Evolutionary conservation across 768 basidiomycete genomes (phyloP).

Genomic region (Lepiota brunneoincarnata): DNA sequence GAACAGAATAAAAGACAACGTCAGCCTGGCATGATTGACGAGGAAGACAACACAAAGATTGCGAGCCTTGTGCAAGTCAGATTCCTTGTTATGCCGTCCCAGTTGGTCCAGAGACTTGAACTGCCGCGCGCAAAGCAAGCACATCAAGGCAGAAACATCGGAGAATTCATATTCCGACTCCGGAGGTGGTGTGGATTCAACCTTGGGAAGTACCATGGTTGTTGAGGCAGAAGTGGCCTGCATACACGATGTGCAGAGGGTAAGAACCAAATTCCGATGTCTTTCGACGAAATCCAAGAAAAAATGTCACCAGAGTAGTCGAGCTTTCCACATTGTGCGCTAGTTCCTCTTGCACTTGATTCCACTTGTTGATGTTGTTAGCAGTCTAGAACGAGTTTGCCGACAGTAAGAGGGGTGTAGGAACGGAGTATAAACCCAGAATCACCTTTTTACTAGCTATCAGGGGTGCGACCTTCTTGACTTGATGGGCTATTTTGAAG

Average conservation of each 20-base stretch:
- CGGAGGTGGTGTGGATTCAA: constrained; percentile 24
- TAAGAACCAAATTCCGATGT: constrained; percentile 9
- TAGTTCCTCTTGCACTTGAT: constrained; percentile 89
- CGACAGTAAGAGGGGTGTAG: constrained; percentile 11
- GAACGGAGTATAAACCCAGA: constrained; percentile 10
- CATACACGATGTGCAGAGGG: constrained; percentile 8
- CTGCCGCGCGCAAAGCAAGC: constrained; percentile 88
- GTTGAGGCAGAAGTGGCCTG: constrained; percentile 11
- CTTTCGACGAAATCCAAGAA: constrained; percentile 17
- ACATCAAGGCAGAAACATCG: constrained; percentile 71
- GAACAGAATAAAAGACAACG: constrained; percentile 16
- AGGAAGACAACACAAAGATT: constrained; percentile 36
- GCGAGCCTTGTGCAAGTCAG: constrained; percentile 91
- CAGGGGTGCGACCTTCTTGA: constrained; percentile 77
- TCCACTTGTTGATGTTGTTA: constrained; percentile 96
- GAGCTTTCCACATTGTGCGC: constrained; percentile 6
- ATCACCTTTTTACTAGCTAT: constrained; percentile 83
- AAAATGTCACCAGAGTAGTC: constrained; percentile 29
- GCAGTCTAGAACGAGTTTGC: constrained; percentile 53
- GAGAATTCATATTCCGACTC: constrained; percentile 81
- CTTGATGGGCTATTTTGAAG: constrained; percentile 22
- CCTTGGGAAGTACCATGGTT: constrained; percentile 10
- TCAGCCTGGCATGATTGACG: constrained; percentile 27
- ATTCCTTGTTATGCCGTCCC: constrained; percentile 88
- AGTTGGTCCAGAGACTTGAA: constrained; percentile 89